A percentile compares a stretch with the other conserved stretches of the same genome.
phyloP scores from a whole-genome alignment of 352 stramenopile genomes.

The Blastocystis hominis region DNA sequence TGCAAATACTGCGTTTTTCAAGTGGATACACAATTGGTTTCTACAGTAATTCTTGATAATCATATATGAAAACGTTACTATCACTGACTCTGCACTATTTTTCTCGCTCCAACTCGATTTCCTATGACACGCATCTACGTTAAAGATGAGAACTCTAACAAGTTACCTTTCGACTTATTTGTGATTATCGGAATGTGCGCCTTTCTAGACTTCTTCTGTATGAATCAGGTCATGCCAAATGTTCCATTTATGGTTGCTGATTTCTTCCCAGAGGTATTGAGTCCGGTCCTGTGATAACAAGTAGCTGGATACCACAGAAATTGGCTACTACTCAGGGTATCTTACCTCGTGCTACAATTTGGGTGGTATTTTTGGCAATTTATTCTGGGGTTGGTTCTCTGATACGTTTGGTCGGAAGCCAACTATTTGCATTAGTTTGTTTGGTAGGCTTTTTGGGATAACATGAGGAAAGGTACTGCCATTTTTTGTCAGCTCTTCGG shows the following conservation, averaged over 20 bases:
- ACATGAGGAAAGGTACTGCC: background rate
- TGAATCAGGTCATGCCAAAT: slow-evolving; percentile 50
- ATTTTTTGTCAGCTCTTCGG: slow-evolving; percentile 26
- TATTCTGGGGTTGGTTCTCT: slow-evolving; percentile 57
- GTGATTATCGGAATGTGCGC: slow-evolving; percentile 26
- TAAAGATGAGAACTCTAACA: slow-evolving; percentile 3
- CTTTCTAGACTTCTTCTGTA: slow-evolving; percentile 47
- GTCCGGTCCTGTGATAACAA: background rate
- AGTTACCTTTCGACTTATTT: background rate
- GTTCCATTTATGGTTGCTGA: slow-evolving; percentile 35
- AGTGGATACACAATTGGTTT: background rate
- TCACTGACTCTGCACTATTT: background rate
- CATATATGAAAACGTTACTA: background rate
- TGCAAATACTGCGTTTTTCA: background rate
- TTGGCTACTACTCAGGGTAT: slow-evolving; percentile 52
- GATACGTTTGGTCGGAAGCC: slow-evolving; percentile 50
- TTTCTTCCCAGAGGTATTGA: slow-evolving; percentile 34
- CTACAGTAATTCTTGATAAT: background rate
- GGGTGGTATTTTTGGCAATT: slow-evolving; percentile 48
- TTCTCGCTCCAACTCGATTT: background rate
- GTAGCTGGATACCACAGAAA: slow-evolving; percentile 34
- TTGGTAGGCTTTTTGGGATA: background rate
- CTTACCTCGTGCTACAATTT: slow-evolving; percentile 34
- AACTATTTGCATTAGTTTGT: slow-evolving; percentile 23
- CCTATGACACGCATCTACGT: slow-evolving; percentile 2